Conservation (phyloP, 768 basidiomycete species). For the Crassisporium funariophilum region DNA sequence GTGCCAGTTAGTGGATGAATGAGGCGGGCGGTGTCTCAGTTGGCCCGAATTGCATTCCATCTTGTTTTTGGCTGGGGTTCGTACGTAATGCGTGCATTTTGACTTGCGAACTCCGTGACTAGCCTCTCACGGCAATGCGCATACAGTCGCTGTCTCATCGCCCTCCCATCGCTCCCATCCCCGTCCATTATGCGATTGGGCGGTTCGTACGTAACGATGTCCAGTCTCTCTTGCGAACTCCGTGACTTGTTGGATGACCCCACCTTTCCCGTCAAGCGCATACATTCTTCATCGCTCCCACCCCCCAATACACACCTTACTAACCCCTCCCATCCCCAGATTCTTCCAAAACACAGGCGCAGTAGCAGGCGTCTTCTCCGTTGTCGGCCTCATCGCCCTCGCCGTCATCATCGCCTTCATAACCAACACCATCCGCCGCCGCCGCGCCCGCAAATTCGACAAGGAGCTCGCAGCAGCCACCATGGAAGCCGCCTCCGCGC, state of each 20-base stretch:
- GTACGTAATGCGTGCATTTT: no score
- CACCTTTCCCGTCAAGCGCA: no score
- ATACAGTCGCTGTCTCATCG: no score
- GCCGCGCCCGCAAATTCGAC: conserved; percentile 66
- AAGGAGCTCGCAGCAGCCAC: conserved; percentile 76
- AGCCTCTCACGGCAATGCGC: no score
- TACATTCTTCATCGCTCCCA: not conserved
- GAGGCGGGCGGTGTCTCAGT: not conserved
- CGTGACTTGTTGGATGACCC: not conserved
- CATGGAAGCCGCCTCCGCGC: conserved; percentile 57
- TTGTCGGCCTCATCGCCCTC: conserved; percentile 63
- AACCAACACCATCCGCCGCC: conserved; percentile 59
- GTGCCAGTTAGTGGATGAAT: not conserved
- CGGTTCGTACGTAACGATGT: no score
- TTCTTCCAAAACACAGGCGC: conserved; percentile 77
- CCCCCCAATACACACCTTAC: not conserved
- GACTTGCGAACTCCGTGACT: no score
- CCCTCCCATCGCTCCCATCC: no score
- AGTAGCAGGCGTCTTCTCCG: conserved; percentile 71
- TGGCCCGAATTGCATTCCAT: not conserved
- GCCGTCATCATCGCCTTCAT: conserved; percentile 51
- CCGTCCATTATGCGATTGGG: no score
- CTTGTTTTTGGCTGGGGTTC: no score
- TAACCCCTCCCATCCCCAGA: conserved; percentile 35
- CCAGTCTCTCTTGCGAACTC: not conserved